phyloP scores from a whole-genome alignment of 2,329 filamentous ascomycete species.

The Gaeumannomyces tritici region DNA sequence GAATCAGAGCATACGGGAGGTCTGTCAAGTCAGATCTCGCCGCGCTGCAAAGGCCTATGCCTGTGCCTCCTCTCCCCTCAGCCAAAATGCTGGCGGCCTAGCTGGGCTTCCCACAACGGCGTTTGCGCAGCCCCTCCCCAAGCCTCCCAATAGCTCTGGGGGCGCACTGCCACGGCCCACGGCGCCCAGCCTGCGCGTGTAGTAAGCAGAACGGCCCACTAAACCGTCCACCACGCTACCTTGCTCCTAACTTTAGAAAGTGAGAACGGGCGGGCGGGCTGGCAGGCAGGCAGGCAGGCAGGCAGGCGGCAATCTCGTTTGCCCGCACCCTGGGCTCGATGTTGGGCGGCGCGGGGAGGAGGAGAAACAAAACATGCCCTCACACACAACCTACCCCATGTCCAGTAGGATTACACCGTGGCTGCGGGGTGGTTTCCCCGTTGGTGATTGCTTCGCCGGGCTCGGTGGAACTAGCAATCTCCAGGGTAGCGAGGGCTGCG shows the following conservation, averaged over 20 bases:
- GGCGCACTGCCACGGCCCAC: not conserved
- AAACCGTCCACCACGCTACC: too few species aligned
- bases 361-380: not conserved
- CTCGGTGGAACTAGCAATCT: not conserved
- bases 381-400: too few species aligned
- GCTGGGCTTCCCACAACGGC: not conserved
- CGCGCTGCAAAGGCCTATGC: too few species aligned
- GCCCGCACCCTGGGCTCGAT: not conserved
- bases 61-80: too few species aligned
- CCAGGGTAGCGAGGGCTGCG: not conserved
- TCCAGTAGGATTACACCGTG: not conserved
- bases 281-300: too few species aligned
- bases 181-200: not conserved
- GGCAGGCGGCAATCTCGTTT: not conserved
- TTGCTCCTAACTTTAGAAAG: not conserved
- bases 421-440: not conserved
- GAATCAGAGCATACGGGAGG: too few species aligned
- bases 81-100: not conserved
- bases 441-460: not conserved
- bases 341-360: not conserved
- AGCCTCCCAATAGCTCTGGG: not conserved
- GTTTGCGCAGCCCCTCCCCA: not conserved
- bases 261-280: too few species aligned
- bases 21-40: too few species aligned
- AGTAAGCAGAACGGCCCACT: not conserved